phyloP scores from a whole-genome alignment of 2,329 filamentous ascomycete genomes.

The Botryosphaeria agaves region DNA sequence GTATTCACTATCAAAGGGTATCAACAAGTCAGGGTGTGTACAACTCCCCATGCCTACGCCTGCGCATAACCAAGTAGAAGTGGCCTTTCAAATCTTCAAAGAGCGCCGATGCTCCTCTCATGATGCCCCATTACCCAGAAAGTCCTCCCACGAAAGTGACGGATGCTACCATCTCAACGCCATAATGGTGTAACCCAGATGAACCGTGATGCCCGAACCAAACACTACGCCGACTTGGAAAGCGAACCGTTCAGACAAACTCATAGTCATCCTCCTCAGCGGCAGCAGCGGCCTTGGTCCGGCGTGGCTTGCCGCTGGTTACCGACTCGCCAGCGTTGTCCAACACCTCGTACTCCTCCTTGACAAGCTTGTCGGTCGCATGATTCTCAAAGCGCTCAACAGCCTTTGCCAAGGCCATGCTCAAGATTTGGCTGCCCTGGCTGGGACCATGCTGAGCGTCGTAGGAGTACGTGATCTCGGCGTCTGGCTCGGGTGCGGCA shows the following conservation, averaged over 20 bases:
- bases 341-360: slow-evolving; percentile 40
- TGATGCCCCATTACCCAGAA: slow-evolving; percentile 2
- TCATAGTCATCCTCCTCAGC: slow-evolving; percentile 23
- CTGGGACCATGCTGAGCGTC: slow-evolving; percentile 31
- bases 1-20: neutral
- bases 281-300: too few relatives aligned
- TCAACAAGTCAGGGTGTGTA: neutral
- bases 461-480: slow-evolving; percentile 35
- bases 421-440: slow-evolving; percentile 39
- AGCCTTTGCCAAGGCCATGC: slow-evolving; percentile 37
- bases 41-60: neutral
- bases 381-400: slow-evolving; percentile 42
- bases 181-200: too few relatives aligned
- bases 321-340: slow-evolving; percentile 23
- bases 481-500: slow-evolving; percentile 25
- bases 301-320: slow-evolving; percentile 2
- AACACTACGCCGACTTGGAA: too few relatives aligned
- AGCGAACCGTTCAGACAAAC: slow-evolving; percentile 20
- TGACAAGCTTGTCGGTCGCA: slow-evolving; percentile 42
- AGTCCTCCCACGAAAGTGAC: neutral
- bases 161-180: neutral
- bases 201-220: too few relatives aligned
- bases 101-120: slow-evolving; percentile 5
- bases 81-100: slow-evolving; percentile 4
- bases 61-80: slow-evolving; percentile 1